These are phyloP conservation scores for Trichophyton equinum DNA, from an alignment of 2,329 filamentous ascomycete genomes.

Conservation along the genomic window DNA sequence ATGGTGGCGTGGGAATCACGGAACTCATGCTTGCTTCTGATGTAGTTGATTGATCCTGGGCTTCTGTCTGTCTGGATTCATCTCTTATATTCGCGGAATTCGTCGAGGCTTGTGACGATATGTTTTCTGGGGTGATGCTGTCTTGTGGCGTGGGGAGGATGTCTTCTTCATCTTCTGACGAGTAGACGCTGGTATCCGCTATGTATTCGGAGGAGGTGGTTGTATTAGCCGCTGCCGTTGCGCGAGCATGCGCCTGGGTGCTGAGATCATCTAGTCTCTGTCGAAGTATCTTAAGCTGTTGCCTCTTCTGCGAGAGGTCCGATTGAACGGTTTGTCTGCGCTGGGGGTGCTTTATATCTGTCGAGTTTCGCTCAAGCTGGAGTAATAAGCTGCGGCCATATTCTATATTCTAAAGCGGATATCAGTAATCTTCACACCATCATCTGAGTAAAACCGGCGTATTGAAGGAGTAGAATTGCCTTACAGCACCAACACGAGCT, in stretches of 20 bases:
- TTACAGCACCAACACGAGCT: constrained; percentile 30
- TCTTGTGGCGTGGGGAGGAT: constrained; percentile 20
- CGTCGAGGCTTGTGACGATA: constrained; percentile 5
- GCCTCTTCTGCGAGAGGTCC: constrained; percentile 29
- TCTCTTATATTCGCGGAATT: background rate
- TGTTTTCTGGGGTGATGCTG: constrained; percentile 8
- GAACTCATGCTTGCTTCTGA: background rate
- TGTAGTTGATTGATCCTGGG: background rate
- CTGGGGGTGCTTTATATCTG: constrained; percentile 27
- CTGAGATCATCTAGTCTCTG: constrained; percentile 23
- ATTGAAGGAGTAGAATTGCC: constrained; percentile 8
- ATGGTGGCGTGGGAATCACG: background rate
- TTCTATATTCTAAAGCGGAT: constrained; percentile 30
- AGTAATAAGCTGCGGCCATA: constrained; percentile 33
- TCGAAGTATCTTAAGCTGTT: constrained; percentile 24
- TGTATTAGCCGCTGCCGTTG: background rate
- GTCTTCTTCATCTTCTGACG: constrained; percentile 17
- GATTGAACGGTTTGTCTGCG: constrained; percentile 27
- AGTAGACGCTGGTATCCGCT: constrained; percentile 10
- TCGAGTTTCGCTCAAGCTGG: constrained; percentile 30
- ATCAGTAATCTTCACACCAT: background rate
- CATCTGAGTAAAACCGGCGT: no score
- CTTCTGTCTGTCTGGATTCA: background rate
- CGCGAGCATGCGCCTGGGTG: constrained; percentile 15
- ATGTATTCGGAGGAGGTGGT: constrained; percentile 2